A percentile compares a stretch with the other conserved stretches of the same genome.
phyloP scores from a whole-genome alignment of 139 green algal genomes.

The Chlamydomonas schloesseri region DNA sequence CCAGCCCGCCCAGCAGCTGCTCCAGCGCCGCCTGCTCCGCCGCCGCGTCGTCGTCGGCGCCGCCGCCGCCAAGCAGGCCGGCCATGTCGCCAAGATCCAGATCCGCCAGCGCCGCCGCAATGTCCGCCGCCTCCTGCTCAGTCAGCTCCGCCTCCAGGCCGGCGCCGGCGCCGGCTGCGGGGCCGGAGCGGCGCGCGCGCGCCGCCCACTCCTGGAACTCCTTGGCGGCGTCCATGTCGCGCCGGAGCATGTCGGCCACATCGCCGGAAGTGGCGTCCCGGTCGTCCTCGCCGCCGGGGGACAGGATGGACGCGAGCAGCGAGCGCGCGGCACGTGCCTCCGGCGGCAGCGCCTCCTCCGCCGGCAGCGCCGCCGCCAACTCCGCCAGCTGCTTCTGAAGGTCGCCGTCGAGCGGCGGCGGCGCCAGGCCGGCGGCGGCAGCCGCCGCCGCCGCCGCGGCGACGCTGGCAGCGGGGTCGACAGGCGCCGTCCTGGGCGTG shows the following conservation, averaged over 20 bases:
- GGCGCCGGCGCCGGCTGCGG: background rate
- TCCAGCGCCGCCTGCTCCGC: background rate
- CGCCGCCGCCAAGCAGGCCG: too few species aligned
- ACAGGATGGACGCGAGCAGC: constrained; percentile 17
- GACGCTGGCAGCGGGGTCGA: too few species aligned
- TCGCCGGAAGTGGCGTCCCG: constrained; percentile 4
- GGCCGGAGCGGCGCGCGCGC: background rate
- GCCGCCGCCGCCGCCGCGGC: background rate
- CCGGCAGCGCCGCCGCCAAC: constrained; percentile 14
- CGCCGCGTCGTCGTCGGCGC: background rate
- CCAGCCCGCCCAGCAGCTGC: background rate
- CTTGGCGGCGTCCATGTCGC: background rate
- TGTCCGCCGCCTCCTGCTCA: constrained; percentile 6
- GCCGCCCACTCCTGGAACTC: constrained; percentile 12
- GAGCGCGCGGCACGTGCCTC: background rate
- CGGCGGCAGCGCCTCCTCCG: background rate
- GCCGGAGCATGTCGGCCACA: background rate
- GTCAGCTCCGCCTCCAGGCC: background rate
- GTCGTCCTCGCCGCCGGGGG: background rate
- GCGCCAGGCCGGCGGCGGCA: background rate
- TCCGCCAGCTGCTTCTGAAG: background rate
- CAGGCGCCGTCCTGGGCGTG: background rate
- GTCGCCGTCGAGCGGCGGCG: background rate
- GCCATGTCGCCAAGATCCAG: background rate
- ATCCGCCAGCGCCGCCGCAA: constrained; percentile 9